These are phyloP conservation scores for Juglanconis oblonga DNA, from an alignment of 2,329 filamentous ascomycete genomes.

Conservation along the genomic window DNA sequence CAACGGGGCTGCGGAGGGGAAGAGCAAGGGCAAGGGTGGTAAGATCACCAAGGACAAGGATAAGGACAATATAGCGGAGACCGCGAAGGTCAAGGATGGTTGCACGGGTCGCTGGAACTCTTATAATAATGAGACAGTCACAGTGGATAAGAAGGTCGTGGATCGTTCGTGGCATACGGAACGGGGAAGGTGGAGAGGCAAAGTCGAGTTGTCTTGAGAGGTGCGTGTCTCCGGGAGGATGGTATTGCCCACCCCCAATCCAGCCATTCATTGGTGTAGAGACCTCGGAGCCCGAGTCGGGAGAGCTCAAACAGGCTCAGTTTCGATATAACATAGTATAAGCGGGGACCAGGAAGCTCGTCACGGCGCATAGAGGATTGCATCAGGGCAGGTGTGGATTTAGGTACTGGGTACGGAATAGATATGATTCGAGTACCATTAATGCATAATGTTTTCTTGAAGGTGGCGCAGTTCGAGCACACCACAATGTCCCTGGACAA, in stretches of 20 bases:
- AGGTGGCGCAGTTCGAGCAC: neutral
- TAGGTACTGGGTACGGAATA: neutral
- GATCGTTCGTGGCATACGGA: conserved; percentile 35
- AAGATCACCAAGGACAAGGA: conserved; percentile 14
- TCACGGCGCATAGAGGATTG: neutral
- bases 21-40: conserved; percentile 17
- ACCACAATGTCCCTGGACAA: no score
- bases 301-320: no score
- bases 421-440: neutral
- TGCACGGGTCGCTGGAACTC: conserved; percentile 35
- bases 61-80: neutral
- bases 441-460: neutral
- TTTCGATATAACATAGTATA: no score
- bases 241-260: no score
- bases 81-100: conserved; percentile 22
- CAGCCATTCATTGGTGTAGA: no score
- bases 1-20: conserved; percentile 16
- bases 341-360: neutral
- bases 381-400: neutral
- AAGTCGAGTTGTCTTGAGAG: conserved; percentile 25
- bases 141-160: conserved; percentile 29
- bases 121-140: conserved; percentile 17
- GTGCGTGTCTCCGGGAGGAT: neutral
- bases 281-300: no score
- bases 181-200: conserved; percentile 29